Evolutionary conservation across 495 filamentous ascomycete genomes (phyloP).

Genomic region (Geoglossum glabrum): DNA sequence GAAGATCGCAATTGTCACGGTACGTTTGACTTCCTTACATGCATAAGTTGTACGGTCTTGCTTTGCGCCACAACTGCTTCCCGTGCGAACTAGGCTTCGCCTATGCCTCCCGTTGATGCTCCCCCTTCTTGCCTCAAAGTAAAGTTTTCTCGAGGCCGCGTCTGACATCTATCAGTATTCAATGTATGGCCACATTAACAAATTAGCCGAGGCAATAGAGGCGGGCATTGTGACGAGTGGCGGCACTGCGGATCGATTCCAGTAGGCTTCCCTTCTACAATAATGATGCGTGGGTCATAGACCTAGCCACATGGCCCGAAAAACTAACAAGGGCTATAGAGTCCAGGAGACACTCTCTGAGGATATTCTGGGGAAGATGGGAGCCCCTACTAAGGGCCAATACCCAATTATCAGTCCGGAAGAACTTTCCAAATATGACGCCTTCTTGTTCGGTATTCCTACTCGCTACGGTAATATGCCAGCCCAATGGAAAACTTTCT

Average conservation of each 20-base stretch:
- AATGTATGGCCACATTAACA: conserved; percentile 79
- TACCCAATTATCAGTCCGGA: conserved; percentile 47
- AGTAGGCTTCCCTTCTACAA: conserved; percentile 29
- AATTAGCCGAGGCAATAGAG: conserved; percentile 77
- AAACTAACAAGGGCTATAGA: conserved; percentile 20
- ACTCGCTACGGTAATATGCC: conserved; percentile 99
- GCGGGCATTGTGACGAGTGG: conserved; percentile 77
- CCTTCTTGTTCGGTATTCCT: conserved; percentile 84
- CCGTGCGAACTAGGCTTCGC: neutral
- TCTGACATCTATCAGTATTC: conserved; percentile 45
- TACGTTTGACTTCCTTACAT: neutral
- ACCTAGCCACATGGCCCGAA: too few relatives aligned
- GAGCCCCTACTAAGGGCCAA: conserved; percentile 60
- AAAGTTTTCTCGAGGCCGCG: neutral
- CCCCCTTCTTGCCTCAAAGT: neutral
- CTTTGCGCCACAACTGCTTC: neutral
- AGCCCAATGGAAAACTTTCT: conserved; percentile 86
- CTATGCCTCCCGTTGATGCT: neutral
- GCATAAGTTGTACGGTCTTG: neutral
- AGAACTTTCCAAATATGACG: conserved; percentile 62
- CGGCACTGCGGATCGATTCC: conserved; percentile 57
- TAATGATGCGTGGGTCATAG: neutral
- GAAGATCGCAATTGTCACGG: neutral
- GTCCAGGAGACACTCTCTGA: conserved; percentile 69
- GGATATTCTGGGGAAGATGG: conserved; percentile 71